These are phyloP conservation scores for Phellopilus nigrolimitatus DNA, from an alignment of 1,284 basidiomycete genomes.

Conservation along the genomic window DNA sequence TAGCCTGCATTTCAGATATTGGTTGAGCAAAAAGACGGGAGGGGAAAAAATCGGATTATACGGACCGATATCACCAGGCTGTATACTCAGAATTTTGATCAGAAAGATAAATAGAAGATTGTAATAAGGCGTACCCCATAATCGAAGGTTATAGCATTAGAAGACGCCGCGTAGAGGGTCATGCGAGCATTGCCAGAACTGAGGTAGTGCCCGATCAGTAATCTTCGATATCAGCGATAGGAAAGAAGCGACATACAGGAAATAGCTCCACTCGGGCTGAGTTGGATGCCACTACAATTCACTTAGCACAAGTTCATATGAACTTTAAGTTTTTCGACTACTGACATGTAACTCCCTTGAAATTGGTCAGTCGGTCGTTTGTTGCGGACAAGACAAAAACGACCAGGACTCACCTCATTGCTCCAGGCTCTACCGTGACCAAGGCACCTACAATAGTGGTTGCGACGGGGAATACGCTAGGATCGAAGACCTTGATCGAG, in stretches of 20 bases:
- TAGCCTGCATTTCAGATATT: slow-evolving; percentile 34
- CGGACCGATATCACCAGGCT: slow-evolving; percentile 60
- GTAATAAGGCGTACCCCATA: slow-evolving; percentile 40
- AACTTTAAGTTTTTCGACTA: slow-evolving; percentile 28
- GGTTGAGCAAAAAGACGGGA: slow-evolving; percentile 13
- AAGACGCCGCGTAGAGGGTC: slow-evolving; percentile 57
- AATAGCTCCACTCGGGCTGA: slow-evolving; percentile 64
- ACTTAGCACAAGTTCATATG: slow-evolving; percentile 2
- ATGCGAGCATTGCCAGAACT: slow-evolving; percentile 56
- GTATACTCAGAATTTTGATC: slow-evolving; percentile 24
- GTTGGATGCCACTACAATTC: slow-evolving; percentile 65
- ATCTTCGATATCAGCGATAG: neutral
- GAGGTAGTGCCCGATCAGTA: neutral
- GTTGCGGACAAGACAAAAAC: slow-evolving; percentile 14
- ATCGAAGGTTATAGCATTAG: slow-evolving; percentile 64
- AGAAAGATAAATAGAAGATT: neutral
- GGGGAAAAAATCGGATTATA: slow-evolving; percentile 12
- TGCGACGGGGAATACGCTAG: slow-evolving; percentile 45
- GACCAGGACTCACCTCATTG: slow-evolving; percentile 46
- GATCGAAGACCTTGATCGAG: slow-evolving; percentile 59
- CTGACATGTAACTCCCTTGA: slow-evolving; percentile 38
- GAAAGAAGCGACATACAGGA: slow-evolving; percentile 31
- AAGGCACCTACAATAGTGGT: slow-evolving; percentile 61
- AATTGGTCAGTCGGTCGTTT: no score
- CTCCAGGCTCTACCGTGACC: slow-evolving; percentile 64